A percentile compares a stretch with the other conserved stretches of the same genome.
phyloP scores from a whole-genome alignment of 805 yeast genomes.

The Naumovozyma castellii region DNA sequence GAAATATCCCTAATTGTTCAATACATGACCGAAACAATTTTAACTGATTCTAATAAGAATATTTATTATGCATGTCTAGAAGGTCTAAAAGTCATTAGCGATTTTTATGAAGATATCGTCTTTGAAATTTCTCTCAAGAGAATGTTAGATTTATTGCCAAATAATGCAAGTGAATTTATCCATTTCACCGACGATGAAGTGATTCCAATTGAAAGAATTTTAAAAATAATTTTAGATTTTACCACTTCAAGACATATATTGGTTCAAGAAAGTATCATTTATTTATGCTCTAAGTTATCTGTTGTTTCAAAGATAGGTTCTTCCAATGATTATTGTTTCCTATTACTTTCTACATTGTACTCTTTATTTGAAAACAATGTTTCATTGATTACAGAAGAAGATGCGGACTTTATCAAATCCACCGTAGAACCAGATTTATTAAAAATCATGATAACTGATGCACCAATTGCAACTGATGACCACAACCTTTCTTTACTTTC shows the following conservation, averaged over 20 bases:
- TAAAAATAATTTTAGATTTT: slow-evolving; percentile 30
- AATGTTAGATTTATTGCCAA: slow-evolving; percentile 43
- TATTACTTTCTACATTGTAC: slow-evolving; percentile 20
- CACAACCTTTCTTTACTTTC: slow-evolving; percentile 22
- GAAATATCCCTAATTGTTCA: slow-evolving; percentile 58
- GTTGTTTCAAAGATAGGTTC: slow-evolving; percentile 5
- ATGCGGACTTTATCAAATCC: slow-evolving; percentile 11
- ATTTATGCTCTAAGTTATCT: slow-evolving; percentile 13
- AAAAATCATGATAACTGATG: slow-evolving; percentile 3
- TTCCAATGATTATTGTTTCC: slow-evolving; percentile 20
- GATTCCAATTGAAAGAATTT: slow-evolving; percentile 27
- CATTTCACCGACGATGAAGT: slow-evolving; percentile 18
- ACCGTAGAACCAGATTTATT: slow-evolving; percentile 16
- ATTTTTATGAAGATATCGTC: slow-evolving; percentile 31
- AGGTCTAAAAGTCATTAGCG: slow-evolving; percentile 41
- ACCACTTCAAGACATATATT: slow-evolving; percentile 25
- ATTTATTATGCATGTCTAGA: slow-evolving; percentile 45
- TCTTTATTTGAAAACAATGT: slow-evolving; percentile 22
- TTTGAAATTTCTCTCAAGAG: slow-evolving; percentile 45
- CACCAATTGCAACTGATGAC: slow-evolving; percentile 15
- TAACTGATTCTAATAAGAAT: slow-evolving; percentile 42
- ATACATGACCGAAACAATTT: slow-evolving; percentile 52
- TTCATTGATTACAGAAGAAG: slow-evolving; percentile 9
- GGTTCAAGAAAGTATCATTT: slow-evolving; percentile 23
- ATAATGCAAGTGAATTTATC: slow-evolving; percentile 28